Base-by-base conservation (phyloP, 768 basidiomycete species). In the Tricholoma furcatifolium region DNA sequence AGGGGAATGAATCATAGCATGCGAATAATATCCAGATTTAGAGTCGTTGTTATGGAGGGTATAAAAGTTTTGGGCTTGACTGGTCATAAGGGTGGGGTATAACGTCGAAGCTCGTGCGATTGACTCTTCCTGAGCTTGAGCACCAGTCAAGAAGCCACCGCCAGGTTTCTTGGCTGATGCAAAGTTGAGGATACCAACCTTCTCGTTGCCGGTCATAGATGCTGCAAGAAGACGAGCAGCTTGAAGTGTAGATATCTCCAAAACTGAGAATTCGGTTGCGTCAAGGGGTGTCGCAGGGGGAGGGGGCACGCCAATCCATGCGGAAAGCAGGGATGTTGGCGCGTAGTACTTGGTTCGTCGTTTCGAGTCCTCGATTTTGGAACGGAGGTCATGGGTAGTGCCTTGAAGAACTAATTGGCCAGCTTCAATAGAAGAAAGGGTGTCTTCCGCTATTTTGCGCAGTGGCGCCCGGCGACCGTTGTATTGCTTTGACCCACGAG, bases 91-190 rank as follows among this genome's bases (percentile, higher is more conserved):
- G 8, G 83, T 77, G 1, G 78, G 71, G 58, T 84, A 88, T 6
- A 92, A 69, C 5, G 84, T 86, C 10, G 88, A 89, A 4, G 87
- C 81, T 38, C 89, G 82, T 10, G 89, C 88, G 60, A 92, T 79
- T 34, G 84, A 84, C 65, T 92, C 89, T 65, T 92, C 90, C 60
- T 92, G 89, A 1, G 90, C 89, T 53, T 83, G 81, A 0, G 87
- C 81, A 14, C 89, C 90, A 50, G 67, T 75, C 53, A 80, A 75
- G 67, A 92, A 91, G 6, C 90, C 90, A 3, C 90, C 88, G 1
- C 89, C 88, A 1, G 87, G 84, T 34, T 82, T 81, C 46, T 79
- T 85, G 3, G 89, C 88, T 1, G 85, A 87, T 2, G 88, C 88
- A 61, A 91, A 91, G 63, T 85, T 91, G 24, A 91, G 79, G 14